Conservation (phyloP, 169 alveolate species). For the Plasmodium malariae region DNA sequence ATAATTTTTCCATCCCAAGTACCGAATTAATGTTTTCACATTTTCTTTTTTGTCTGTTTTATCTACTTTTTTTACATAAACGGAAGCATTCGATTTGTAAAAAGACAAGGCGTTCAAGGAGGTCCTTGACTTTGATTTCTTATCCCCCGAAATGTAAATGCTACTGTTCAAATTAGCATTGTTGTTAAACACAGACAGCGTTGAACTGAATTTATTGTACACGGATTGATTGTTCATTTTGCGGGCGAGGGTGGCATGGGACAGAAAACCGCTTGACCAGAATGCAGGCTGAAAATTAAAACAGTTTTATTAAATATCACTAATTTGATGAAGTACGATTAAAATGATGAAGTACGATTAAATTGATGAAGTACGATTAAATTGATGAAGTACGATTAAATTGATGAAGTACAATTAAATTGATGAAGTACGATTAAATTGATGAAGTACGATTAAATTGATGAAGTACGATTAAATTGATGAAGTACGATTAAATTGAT, state of each 20-base stretch:
- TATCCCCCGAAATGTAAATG: conserved; percentile 63
- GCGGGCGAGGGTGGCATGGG: neutral
- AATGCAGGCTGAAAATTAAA: neutral
- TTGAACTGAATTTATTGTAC: conserved; percentile 62
- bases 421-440: no score
- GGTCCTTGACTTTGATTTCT: conserved; percentile 59
- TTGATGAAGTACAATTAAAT: no score
- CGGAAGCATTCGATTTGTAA: conserved; percentile 70
- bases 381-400: no score
- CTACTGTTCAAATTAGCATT: conserved; percentile 48
- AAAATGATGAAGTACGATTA: no score
- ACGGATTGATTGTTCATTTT: conserved; percentile 77
- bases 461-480: no score
- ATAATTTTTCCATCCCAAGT: conserved; percentile 75
- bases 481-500: no score
- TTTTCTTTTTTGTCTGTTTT: conserved; percentile 75
- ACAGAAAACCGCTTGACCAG: neutral
- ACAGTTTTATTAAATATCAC: neutral
- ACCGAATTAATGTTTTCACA: conserved; percentile 75
- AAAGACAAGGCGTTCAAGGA: conserved; percentile 63
- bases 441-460: no score
- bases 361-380: no score
- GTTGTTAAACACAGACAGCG: conserved; percentile 65
- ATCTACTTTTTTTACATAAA: conserved; percentile 67
- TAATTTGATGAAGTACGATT: no score